Evolutionary conservation across 2,329 filamentous ascomycete species (phyloP), one percentile per base, ranked within the genome.

Genomic region (Colletotrichum sp.): DNA sequence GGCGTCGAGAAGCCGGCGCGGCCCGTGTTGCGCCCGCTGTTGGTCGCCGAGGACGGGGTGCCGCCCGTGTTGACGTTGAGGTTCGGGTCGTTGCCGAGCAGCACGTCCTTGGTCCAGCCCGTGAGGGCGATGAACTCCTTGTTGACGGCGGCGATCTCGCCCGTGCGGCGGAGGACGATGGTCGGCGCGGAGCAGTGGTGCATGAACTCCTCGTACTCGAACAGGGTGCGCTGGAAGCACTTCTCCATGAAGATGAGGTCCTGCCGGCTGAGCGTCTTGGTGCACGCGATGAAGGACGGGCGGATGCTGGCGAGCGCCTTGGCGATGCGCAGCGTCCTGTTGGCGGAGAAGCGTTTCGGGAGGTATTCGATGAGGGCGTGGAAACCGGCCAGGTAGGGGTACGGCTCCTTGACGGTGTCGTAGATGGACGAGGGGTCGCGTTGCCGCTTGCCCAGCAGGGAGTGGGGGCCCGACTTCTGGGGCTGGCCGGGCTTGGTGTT

Each of bases 201-300:
- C 87, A 98, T 94, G 79, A 98, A 97, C 78, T 98, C 95, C 82
- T 99, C 95, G 81, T 98, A 98, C 83, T 98, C 96, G 81, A 96
- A 95, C 13, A 99, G 89, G 0, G 95, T 98, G 49, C 97, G 92
- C 85, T 99, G 97, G 82, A 99, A 95, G 81, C 95, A 98, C 86
- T 98, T 98, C 84, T 99, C 97, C 94, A 98, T 98, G 84, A 99
- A 98, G 26, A 99, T 93, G 32, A 99, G 88, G 84, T 99, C 97
- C 81, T 97, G 94, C 21, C 93, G 90, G 78, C 95, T 96, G 76
- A 99, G 88, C n/a, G 95, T 96, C 81, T 95, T 95, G 24, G 95
- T 98, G 77, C 95, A 98, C 13, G 96, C 93, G 78, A 99, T 96
- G 82, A 99, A 97, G 0, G 96, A 97, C 3, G 97, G 96, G 9